These are phyloP conservation scores for Ganoderma boninense DNA, from an alignment of 1,284 basidiomycete species.

Conservation along the genomic window DNA sequence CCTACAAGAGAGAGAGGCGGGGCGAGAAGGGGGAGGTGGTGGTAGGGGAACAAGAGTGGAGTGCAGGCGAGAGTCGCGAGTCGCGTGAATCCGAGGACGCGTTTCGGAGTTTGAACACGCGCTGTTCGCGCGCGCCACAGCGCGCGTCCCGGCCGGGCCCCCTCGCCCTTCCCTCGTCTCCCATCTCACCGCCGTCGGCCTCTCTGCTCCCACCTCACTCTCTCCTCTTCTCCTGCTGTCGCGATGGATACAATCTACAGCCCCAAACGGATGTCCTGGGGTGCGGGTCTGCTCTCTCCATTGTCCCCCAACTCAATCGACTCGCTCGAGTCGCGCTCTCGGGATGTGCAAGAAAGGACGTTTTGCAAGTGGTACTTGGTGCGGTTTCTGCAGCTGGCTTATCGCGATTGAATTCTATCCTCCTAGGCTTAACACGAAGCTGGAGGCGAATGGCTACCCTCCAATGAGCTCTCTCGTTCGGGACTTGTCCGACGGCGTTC, in stretches of 20 bases:
- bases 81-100: slow-evolving; percentile 36
- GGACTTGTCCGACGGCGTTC: slow-evolving; percentile 95
- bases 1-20: slow-evolving; percentile 21
- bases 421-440: slow-evolving; percentile 91
- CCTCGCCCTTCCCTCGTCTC: slow-evolving; percentile 18
- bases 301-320: slow-evolving; percentile 48
- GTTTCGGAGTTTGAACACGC: slow-evolving; percentile 44
- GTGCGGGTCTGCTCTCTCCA: slow-evolving; percentile 27
- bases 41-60: slow-evolving; percentile 19
- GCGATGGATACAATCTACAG: slow-evolving; percentile 23
- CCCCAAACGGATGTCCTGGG: slow-evolving; percentile 28
- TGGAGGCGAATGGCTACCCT: slow-evolving; percentile 85
- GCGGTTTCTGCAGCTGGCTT: slow-evolving; percentile 11
- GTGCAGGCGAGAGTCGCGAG: slow-evolving; percentile 12
- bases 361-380: slow-evolving; percentile 85
- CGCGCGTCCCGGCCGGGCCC: slow-evolving; percentile 15
- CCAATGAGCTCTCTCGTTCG: slow-evolving; percentile 92
- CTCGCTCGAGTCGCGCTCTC: slow-evolving; percentile 67
- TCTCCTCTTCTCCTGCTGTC: neutral
- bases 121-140: slow-evolving; percentile 30
- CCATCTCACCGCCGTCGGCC: slow-evolving; percentile 12
- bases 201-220: slow-evolving; percentile 6
- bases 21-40: slow-evolving; percentile 33
- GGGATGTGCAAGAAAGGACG: slow-evolving; percentile 77
- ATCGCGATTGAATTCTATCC: neutral